A percentile compares a stretch with the other conserved stretches of the same genome.
phyloP scores from a whole-genome alignment of 306 rosid genomes.

The Malus orientalis region DNA sequence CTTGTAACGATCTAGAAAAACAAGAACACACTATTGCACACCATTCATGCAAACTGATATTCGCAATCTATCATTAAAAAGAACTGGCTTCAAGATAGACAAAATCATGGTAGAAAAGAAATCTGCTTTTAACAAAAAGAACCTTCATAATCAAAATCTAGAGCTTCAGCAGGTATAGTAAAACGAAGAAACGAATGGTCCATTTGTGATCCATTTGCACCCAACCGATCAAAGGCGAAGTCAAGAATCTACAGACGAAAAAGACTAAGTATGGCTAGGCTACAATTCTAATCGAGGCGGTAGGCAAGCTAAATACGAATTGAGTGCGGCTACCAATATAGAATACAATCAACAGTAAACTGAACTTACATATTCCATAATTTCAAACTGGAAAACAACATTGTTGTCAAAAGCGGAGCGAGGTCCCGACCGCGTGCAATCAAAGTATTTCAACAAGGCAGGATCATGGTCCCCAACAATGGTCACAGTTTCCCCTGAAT shows the following conservation, averaged over 20 bases:
- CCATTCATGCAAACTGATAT: neutral
- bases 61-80: neutral
- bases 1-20: neutral
- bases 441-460: conserved; percentile 65
- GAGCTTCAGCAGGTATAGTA: neutral
- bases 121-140: neutral
- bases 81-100: neutral
- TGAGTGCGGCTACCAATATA: neutral
- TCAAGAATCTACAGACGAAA: conserved; percentile 68
- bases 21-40: neutral
- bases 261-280: conserved; percentile 22
- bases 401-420: conserved; percentile 59
- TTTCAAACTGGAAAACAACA: conserved; percentile 79
- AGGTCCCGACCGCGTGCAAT: conserved; percentile 66
- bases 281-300: neutral
- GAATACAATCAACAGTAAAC: conserved; percentile 5
- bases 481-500: conserved; percentile 76
- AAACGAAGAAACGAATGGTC: conserved; percentile 2
- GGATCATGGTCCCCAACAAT: conserved; percentile 89
- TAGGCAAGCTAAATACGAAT: neutral
- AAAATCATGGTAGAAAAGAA: neutral
- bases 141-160: neutral
- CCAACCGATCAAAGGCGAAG: conserved; percentile 88
- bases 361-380: conserved; percentile 96
- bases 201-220: conserved; percentile 60